Evolutionary conservation across 176 grass and related monocot genomes (phyloP), one percentile per base, ranked within the genome.

Genomic region (Areca catechu): DNA sequence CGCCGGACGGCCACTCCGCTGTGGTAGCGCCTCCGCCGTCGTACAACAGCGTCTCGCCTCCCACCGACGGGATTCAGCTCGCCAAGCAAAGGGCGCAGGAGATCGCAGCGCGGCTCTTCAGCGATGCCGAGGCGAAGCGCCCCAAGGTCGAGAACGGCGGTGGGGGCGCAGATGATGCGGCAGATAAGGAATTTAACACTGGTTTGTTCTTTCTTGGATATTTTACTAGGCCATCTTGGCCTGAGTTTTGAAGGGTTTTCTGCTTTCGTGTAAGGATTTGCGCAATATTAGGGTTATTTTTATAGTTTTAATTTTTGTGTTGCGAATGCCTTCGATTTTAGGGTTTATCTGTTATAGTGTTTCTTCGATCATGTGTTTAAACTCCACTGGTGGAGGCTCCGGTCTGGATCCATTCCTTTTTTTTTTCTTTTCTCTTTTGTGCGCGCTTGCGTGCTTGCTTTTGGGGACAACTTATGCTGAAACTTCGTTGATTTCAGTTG

Each of bases 61-160:
- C 83, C 1, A 60, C 85, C 17, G 92, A 97, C n/a, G 86, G 82
- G 55, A 97, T 97, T 62, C 77, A 88, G 78, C 86, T 86, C 12
- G 92, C 92, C 15, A 97, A 97, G 78, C 92, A 97, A 65, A 73
- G 83, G 25, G 92, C 92, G 18, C 86, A 97, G 86, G 77, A 83
- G 72, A 91, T 97, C 54, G 92, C 92, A 3, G 92, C 92, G 19
- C 79, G 86, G 75, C 62, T 97, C n/a, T 88, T 97, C 50, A 97
- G 67, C 69, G 86, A 71, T 48, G 92, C 92, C 21, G 92, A 97
- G 74, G 86, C 86, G 19, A 97, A 91, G 71, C 92, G 92, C 16
- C 92, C 92, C 29, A 82, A 82, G 74, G 50, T 79, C 22, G 92
- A 97, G 10, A 85, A 66, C 68, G 77, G 68, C 60, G 83, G 74